Percentiles rank a stretch among this genome's conserved stretches.
These are phyloP conservation scores for Centella asiatica DNA, from an alignment of 129 eudicot genomes.

Conservation along the genomic window DNA sequence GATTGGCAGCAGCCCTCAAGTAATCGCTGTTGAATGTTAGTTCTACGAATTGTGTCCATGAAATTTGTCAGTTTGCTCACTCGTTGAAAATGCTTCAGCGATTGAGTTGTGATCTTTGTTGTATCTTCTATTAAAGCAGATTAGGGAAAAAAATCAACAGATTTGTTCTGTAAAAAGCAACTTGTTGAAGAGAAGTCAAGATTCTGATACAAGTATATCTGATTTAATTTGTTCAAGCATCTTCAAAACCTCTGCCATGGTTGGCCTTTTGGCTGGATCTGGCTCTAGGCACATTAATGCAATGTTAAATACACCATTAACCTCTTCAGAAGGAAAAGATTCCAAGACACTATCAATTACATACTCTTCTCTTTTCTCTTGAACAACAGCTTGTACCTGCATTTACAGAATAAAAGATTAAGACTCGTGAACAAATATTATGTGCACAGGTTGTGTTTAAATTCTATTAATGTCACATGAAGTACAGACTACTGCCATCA, in stretches of 20 bases:
- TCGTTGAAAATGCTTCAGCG: constrained; percentile 11
- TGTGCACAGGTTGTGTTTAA: not conserved
- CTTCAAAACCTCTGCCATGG: constrained; percentile 73
- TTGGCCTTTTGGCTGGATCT: constrained; percentile 74
- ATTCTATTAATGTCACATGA: not conserved
- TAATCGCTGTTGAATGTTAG: constrained; percentile 10
- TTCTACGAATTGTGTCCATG: not conserved
- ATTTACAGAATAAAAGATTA: not conserved
- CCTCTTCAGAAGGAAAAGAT: constrained; percentile 37
- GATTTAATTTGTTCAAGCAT: constrained; percentile 64
- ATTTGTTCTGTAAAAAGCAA: not conserved
- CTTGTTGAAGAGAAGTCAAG: constrained; percentile 8
- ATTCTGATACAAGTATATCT: constrained; percentile 20
- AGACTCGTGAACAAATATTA: not conserved
- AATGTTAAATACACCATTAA: constrained; percentile 43
- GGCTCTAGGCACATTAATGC: constrained; percentile 78
- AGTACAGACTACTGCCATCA: not conserved
- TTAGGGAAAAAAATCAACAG: not conserved
- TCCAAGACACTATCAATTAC: constrained; percentile 60
- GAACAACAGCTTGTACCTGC: constrained; percentile 83
- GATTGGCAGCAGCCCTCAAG: constrained; percentile 42
- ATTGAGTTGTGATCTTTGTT: not conserved
- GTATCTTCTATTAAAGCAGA: not conserved
- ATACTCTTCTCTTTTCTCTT: constrained; percentile 69
- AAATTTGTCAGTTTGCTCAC: not conserved